These are phyloP conservation scores for Tolypocladium inflatum DNA, from an alignment of 2,329 filamentous ascomycete genomes.

Conservation along the genomic window DNA sequence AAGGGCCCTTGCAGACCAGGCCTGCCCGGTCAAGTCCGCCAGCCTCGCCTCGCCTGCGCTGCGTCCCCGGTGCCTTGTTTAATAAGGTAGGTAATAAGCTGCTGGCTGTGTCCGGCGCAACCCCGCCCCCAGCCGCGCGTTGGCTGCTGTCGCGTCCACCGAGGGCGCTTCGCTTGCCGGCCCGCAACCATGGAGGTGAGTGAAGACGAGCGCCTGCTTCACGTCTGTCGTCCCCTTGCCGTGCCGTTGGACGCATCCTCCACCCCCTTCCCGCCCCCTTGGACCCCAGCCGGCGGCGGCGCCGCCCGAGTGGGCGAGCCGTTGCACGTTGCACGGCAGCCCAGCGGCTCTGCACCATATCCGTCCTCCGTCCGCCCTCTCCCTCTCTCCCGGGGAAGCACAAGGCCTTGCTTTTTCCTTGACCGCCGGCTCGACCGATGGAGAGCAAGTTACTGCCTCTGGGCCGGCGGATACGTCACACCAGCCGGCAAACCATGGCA, in stretches of 20 bases:
- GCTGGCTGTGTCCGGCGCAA: background rate
- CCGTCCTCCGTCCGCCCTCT: background rate
- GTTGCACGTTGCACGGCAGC: background rate
- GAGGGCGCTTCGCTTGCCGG: background rate
- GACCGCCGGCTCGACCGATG: background rate
- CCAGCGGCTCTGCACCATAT: background rate
- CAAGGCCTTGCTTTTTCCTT: background rate
- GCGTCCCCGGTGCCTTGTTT: too few species aligned
- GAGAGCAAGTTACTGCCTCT: background rate
- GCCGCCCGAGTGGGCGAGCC: background rate
- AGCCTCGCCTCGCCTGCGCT: too few species aligned
- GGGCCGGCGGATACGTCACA: background rate
- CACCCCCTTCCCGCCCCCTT: background rate
- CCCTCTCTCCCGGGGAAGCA: background rate
- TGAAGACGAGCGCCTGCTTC: background rate
- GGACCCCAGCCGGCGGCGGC: background rate
- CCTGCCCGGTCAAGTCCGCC: background rate
- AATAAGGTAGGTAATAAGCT: too few species aligned
- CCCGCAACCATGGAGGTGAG: slow-evolving; percentile 7
- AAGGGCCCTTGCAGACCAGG: background rate
- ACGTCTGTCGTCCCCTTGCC: background rate
- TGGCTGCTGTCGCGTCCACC: background rate
- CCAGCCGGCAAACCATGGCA: background rate
- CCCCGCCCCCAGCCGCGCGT: background rate
- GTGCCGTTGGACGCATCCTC: background rate